Evolutionary conservation across 2,329 filamentous ascomycete species (phyloP).

Genomic region (Sporothrix pseudoabietina): DNA sequence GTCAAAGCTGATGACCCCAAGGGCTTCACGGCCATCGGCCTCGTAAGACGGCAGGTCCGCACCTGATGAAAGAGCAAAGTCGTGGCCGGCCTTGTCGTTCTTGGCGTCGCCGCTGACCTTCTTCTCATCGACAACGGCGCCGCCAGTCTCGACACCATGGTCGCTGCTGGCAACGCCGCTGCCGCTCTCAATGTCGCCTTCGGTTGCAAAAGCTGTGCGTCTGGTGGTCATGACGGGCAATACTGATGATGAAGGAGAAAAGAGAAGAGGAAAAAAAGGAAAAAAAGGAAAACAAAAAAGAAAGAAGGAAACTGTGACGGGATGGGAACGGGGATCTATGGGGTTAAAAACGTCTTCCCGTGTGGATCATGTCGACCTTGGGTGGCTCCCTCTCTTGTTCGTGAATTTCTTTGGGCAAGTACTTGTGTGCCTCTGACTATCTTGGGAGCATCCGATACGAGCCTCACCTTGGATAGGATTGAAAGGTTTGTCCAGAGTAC

Average conservation of each 20-base stretch:
- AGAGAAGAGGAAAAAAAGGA: not conserved
- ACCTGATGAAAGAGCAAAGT: not conserved
- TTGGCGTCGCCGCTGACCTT: conserved; percentile 22
- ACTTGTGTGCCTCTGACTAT: not conserved
- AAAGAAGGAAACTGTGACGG: not conserved
- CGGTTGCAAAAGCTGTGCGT: conserved; percentile 24
- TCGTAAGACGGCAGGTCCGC: conserved; percentile 19
- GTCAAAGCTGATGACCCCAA: not conserved
- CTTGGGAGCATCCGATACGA: not conserved
- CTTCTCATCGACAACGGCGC: conserved; percentile 14
- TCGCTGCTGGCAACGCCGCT: conserved; percentile 11
- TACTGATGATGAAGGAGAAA: not conserved
- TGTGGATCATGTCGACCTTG: not conserved
- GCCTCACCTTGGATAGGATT: not conserved
- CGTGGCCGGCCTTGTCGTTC: conserved; percentile 11
- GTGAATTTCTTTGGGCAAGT: not conserved
- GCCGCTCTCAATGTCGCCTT: conserved; percentile 26
- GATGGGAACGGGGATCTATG: not conserved
- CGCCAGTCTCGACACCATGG: not conserved
- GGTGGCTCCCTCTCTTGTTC: not conserved
- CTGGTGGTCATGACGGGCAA: conserved; percentile 26
- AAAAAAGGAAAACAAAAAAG: not conserved
- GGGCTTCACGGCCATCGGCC: not conserved
- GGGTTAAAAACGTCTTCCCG: conserved; percentile 16
- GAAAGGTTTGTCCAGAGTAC: not conserved